Evolutionary conservation across 2,329 filamentous ascomycete species (phyloP), one percentile per base, ranked within the genome.

Genomic region (Penicillium sp.): DNA sequence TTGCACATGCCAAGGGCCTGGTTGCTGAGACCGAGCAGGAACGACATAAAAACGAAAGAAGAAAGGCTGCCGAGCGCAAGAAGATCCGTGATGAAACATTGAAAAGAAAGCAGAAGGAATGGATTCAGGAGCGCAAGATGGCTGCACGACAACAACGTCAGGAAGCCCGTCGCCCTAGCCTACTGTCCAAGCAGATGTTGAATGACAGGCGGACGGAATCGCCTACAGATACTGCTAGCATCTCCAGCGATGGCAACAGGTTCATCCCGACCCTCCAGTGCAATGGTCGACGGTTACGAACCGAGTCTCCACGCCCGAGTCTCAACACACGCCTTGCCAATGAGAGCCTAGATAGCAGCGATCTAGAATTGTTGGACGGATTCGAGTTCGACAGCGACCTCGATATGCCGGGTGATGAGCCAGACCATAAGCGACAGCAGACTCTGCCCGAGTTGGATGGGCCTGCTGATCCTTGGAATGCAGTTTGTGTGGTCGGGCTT

Each of bases 401-500:
- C 22, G 69, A 71, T 43, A 69, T 71, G 68, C 61, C 65, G 2
- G 50, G 60, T 0, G 62, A 67, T 9, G 63, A 66, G 14, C 39
- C 50, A 0, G 44, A 51, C 4, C 14, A 32, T 6, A 59, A 57
- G n/a, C 42, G 35, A 2, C 47, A 14, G 1, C 29, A 24, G 7
- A 42, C 44, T 2, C 42, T 43, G 6, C 26, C 24, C 2, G 36
- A 45, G 1, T 4, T 38, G 5, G 45, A 56, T 3, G 49, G 42
- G 11, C 46, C 37, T 42, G 47, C 36, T 10, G 65, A 69, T 49
- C 78, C 78, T 0, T 83, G 80, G 80, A 81, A 82, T 55, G 80
- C 80, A 0, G 72, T 81, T 1, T 80, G 77, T 50, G 78, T 82
- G 13, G 73, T 82, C 4, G 80, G 80, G 0, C 61, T 83, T 24